A percentile compares a stretch with the other conserved stretches of the same genome.
Evolutionary conservation across 2,329 filamentous ascomycete species (phyloP).

Genomic region (Trichoderma endophyticum): DNA sequence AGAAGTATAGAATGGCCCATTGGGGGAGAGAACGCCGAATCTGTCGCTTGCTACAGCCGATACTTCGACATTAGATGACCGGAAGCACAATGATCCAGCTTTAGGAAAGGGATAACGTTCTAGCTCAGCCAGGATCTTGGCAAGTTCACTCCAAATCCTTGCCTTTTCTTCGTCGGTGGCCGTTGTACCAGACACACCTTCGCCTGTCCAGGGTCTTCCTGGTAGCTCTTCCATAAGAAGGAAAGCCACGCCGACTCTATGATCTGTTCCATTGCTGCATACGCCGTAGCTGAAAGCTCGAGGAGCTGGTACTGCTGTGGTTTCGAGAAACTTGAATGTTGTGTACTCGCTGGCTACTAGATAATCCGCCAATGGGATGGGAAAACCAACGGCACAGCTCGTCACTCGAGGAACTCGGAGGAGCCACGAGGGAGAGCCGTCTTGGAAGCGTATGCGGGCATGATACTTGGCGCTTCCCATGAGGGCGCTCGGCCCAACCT

Average conservation of each 20-base stretch:
- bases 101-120: neutral
- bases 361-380: neutral
- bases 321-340: neutral
- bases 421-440: neutral
- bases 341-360: neutral
- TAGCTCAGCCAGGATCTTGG: neutral
- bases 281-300: neutral
- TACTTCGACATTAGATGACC: neutral
- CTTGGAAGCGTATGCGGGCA: neutral
- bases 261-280: neutral
- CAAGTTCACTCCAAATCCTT: neutral
- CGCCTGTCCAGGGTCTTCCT: neutral
- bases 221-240: neutral
- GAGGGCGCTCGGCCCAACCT: neutral
- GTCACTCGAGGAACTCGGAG: neutral
- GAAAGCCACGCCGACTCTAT: neutral
- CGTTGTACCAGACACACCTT: neutral
- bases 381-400: neutral
- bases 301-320: neutral
- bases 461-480: neutral
- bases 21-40: neutral
- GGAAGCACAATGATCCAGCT: neutral
- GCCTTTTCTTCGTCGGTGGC: neutral
- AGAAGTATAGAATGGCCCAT: neutral
- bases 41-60: neutral